Evolutionary conservation across 345 rosid species (phyloP), one percentile per base, ranked within the genome.

Genomic region (Citrus mangshanensis): DNA sequence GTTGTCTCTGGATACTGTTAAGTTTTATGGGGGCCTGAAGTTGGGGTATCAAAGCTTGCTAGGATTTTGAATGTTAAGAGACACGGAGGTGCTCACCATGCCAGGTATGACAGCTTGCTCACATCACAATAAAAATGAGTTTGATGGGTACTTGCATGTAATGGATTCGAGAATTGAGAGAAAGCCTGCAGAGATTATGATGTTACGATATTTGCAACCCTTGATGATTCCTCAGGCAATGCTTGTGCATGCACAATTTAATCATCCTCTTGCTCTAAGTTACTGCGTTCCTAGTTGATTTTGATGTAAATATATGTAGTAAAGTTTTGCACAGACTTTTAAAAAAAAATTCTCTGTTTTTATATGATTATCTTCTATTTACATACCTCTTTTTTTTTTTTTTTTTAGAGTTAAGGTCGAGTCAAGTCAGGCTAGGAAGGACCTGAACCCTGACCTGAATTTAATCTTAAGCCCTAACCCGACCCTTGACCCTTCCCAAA

Each of bases 361-460:
- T 51, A 3, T 16, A 51, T 51, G 6, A 21, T 16, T 5, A 54
- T 5, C 22, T 18, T 18, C 22, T 54, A 1, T 54, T 54, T 18
- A 18, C 58, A 18, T 54, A 2, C 37, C 7, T 35, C 37, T 35
- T 35, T 5, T 35, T 35, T 34, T 34, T 34, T 34, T 34, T 34
- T 37, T 37, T 35, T 35, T 35, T 0, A 35, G 40, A 7, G 40
- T 7, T 37, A 37, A 0, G 0, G 8, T 37, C 9, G 0, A 37
- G 40, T 37, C 9, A 37, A 37, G 0, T 37, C 40, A 1, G 2
- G 40, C 2, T 37, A 37, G 0, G 0, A 37, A 37, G 9, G 9
- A 0, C 9, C 2, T 0, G 9, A 37, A 37, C 9, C 40, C 0
- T 37, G 40, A 37, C 9, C 9, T 7, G 0, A 37, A 37, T 37